A percentile compares a stretch with the other conserved stretches of the same genome.
Conservation (phyloP, 495 filamentous ascomycete species). For the Trichocladium uniseriatum region DNA sequence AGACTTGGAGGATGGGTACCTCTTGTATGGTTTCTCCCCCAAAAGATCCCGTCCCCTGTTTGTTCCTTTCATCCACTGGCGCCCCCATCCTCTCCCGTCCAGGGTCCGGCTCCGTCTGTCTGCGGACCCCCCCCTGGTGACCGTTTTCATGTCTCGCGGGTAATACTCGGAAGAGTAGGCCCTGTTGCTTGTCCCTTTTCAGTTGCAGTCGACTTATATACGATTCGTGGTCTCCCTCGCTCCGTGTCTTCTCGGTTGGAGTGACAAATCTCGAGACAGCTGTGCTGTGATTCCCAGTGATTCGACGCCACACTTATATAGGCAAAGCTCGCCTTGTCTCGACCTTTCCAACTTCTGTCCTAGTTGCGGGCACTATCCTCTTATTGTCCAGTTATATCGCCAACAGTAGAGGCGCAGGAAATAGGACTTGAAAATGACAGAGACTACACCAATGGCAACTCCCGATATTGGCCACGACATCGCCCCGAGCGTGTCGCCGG, state of each 20-base stretch:
- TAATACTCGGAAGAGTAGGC: constrained; percentile 12
- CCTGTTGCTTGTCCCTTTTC: background rate
- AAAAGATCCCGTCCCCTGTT: background rate
- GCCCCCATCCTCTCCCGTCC: constrained; percentile 2
- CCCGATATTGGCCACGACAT: constrained; percentile 25
- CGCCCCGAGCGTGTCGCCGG: constrained; percentile 33
- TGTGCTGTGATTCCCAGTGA: constrained; percentile 7
- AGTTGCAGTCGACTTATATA: constrained; percentile 10
- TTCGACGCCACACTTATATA: background rate
- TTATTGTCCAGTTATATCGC: background rate
- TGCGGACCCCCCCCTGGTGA: constrained; percentile 1
- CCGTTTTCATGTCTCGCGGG: constrained; percentile 14
- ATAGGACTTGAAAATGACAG: constrained; percentile 4
- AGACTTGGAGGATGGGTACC: constrained; percentile 10
- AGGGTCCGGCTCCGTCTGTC: constrained; percentile 7
- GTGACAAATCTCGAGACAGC: background rate
- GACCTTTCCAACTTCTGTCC: background rate
- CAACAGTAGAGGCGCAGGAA: background rate
- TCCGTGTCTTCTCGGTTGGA: background rate
- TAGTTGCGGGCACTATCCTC: background rate
- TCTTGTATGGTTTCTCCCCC: constrained; percentile 3
- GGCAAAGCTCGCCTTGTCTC: background rate
- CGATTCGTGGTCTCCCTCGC: constrained; percentile 1
- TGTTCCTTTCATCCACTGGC: background rate
- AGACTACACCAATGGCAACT: constrained; percentile 15